Evolutionary conservation across 2,329 filamentous ascomycete species (phyloP).

Genomic region (Ambrosiella cleistominuta): DNA sequence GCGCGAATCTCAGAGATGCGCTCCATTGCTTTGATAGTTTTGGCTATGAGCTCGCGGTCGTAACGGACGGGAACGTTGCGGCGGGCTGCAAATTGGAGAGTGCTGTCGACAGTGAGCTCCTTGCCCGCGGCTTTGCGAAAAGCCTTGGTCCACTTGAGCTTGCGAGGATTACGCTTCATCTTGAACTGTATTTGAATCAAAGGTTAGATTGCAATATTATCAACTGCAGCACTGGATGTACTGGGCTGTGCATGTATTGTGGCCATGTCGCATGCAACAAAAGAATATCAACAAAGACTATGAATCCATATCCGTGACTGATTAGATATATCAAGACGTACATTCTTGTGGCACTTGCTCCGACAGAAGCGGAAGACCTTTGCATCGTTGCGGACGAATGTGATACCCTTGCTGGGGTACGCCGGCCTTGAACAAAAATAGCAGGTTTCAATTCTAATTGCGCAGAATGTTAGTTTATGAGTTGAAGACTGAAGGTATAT

Average conservation of each 20-base stretch:
- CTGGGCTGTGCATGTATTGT: no score
- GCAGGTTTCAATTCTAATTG: slow-evolving; percentile 26
- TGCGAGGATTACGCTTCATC: slow-evolving; percentile 95
- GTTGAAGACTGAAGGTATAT: neutral
- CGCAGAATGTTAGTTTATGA: neutral
- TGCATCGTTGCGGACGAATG: slow-evolving; percentile 33
- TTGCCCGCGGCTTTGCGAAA: slow-evolving; percentile 69
- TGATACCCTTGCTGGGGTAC: slow-evolving; percentile 39
- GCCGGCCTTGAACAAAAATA: slow-evolving; percentile 31
- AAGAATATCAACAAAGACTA: no score
- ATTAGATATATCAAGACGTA: slow-evolving; percentile 16
- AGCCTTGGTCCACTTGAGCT: slow-evolving; percentile 93
- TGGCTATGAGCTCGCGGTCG: slow-evolving; percentile 76
- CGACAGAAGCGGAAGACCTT: slow-evolving; percentile 39
- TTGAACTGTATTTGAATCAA: slow-evolving; percentile 43
- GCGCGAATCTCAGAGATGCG: slow-evolving; percentile 71
- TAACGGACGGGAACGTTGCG: slow-evolving; percentile 92
- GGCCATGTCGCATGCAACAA: no score
- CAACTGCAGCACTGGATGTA: no score
- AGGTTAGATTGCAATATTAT: neutral
- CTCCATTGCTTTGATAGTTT: slow-evolving; percentile 83
- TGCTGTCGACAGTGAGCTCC: slow-evolving; percentile 82
- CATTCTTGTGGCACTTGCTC: slow-evolving; percentile 43
- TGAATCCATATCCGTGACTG: no score
- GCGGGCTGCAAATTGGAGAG: slow-evolving; percentile 77